Evolutionary conservation across 2,329 filamentous ascomycete species (phyloP), one percentile per base, ranked within the genome.

Genomic region (Pezizomycotina sp.): DNA sequence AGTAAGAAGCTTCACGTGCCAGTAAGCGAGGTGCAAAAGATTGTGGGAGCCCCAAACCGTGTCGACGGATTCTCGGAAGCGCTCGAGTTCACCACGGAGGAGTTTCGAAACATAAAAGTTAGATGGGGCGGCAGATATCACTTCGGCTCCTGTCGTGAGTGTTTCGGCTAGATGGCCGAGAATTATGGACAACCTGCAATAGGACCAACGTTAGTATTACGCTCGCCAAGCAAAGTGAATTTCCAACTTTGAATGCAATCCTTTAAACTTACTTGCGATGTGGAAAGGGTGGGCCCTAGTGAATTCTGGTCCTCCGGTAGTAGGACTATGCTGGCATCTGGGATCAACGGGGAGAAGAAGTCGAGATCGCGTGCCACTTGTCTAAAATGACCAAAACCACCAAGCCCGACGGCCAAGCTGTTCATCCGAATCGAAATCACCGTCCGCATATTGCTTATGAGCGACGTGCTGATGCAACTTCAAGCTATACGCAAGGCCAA

Each of bases 301-400:
- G 76, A 54, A 10, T 58, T 56, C 42, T 67, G 64, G 38, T 82
- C 63, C 29, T 71, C 69, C 1, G 66, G 64, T 4, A 68, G 59
- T 15, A 76, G 58, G 9, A 76, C 65, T 5, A 73, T 64, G 34
- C 63, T 69, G 42, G 68, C 64, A 47, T 77, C 68, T 2, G 68
- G 69, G 38, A 82, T 70, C 39, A 74, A 62, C 8, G 70, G 50
- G 3, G 74, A 70, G 43, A 70, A 8, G 68, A 70, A 4, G 68
- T 74, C 14, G 70, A 72, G n/a, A 71, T 65, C 3, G 77, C 72
- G 52, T 79, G 71, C 74, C 74, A 82, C 10, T 75, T 67, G 50
- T 82, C 77, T 45, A 82, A 65, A 45, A 77, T 64, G 28, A 80
- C 66, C 21, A 82, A 58, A 9, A 71, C 71, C 74, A 80, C 77